Evolutionary conservation across 2,329 filamentous ascomycete species (phyloP).

Genomic region (Neofusicoccum sp.): DNA sequence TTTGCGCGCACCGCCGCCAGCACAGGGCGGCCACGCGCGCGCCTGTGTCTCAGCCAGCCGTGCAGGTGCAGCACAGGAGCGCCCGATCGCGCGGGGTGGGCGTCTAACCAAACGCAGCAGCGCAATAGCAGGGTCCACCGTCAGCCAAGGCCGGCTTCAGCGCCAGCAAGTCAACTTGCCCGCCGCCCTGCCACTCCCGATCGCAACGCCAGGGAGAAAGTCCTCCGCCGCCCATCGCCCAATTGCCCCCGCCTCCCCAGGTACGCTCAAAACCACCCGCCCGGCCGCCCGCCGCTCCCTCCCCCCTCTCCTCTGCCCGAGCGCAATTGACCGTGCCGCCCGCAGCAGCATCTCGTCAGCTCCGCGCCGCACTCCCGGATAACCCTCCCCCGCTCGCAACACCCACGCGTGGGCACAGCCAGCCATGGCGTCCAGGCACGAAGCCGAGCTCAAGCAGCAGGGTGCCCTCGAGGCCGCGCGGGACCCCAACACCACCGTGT

Average conservation of each 20-base stretch:
- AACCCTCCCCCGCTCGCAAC: conserved; percentile 4
- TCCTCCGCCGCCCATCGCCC: not conserved
- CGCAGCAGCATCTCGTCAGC: not conserved
- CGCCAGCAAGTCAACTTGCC: conserved; percentile 15
- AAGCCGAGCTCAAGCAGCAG: conserved; percentile 75
- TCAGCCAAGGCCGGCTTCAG: conserved; percentile 12
- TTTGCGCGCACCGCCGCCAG: not conserved
- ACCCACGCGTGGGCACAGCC: conserved; percentile 15
- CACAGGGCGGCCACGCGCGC: conserved; percentile 7
- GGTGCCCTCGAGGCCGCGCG: conserved; percentile 76
- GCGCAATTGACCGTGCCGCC: not conserved
- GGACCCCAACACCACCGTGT: conserved; percentile 68
- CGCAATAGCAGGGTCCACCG: conserved; percentile 9
- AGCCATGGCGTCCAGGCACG: conserved; percentile 18
- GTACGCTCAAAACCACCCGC: not conserved
- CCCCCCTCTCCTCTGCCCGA: not conserved
- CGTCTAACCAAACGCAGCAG: not conserved
- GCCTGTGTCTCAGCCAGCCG: not conserved
- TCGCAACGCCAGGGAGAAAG: not conserved
- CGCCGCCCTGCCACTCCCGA: conserved; percentile 1
- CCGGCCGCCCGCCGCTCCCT: not conserved
- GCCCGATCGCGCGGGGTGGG: conserved; percentile 9
- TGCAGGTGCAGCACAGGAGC: not conserved
- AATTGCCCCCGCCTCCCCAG: not conserved
- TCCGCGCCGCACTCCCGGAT: conserved; percentile 9